Percentiles rank a stretch among this genome's conserved stretches.
phyloP scores from a whole-genome alignment of 192 early-diverging fungal species.

The Backusella tarrabulga region DNA sequence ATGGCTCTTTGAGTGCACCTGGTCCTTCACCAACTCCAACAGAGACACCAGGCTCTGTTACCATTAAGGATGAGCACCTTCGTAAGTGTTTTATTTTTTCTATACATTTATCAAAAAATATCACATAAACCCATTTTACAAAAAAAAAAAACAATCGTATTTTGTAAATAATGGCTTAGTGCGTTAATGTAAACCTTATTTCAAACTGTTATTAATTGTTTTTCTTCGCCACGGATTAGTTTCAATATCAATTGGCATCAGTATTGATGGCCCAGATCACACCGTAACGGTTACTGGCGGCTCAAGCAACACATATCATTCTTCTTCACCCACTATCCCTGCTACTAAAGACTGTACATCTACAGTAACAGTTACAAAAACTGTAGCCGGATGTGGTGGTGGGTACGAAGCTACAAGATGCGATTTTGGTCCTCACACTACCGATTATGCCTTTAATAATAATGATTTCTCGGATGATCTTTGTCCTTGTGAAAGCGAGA shows the following conservation, averaged over 20 bases:
- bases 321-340: neutral
- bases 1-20: neutral
- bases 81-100: neutral
- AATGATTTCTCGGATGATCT: neutral
- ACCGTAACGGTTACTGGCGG: neutral
- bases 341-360: neutral
- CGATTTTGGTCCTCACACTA: neutral
- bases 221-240: neutral
- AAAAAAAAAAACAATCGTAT: neutral
- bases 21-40: neutral
- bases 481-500: neutral
- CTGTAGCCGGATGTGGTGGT: neutral
- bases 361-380: neutral
- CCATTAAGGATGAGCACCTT: neutral
- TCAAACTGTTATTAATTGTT: neutral
- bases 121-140: neutral
- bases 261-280: too few species aligned
- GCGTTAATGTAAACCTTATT: neutral
- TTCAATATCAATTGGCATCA: too few species aligned
- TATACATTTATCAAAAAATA: neutral
- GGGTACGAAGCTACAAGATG: neutral
- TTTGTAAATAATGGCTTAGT: conserved; percentile 1
- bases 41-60: neutral
- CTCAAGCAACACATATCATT: neutral
- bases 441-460: neutral